Evolutionary conservation across 2,329 filamentous ascomycete species (phyloP).

Genomic region (Colletotrichum aenigma): DNA sequence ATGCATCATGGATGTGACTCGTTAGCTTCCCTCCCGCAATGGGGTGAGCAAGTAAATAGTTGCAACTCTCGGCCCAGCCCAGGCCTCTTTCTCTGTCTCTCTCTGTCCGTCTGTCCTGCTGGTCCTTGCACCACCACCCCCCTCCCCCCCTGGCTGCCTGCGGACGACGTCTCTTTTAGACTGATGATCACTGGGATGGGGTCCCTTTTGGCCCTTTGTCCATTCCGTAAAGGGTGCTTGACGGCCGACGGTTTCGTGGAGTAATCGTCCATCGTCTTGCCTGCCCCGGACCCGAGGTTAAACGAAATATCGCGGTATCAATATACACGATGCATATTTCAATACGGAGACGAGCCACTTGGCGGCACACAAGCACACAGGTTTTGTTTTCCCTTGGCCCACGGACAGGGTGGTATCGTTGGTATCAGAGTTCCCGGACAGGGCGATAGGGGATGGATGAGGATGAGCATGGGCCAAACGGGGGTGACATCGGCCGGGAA

Average conservation of each 20-base stretch:
- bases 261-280: not conserved
- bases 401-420: not conserved
- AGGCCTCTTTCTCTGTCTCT: not conserved
- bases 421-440: not conserved
- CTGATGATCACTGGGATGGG: not conserved
- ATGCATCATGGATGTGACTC: constrained; percentile 10
- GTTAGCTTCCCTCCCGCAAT: not conserved
- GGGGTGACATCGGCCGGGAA: constrained; percentile 6
- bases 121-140: not conserved
- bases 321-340: not conserved
- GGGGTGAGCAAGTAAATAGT: not conserved
- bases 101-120: not conserved
- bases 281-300: not conserved
- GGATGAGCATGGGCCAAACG: not conserved
- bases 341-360: not conserved
- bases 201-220: not conserved
- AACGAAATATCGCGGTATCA: not conserved
- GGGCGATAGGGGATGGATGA: not conserved
- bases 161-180: not conserved
- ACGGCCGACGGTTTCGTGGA: not conserved
- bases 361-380: not conserved
- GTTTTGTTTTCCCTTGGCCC: not conserved
- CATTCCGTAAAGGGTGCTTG: not conserved
- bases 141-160: not conserved
- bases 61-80: not conserved